A percentile compares a stretch with the other conserved stretches of the same genome.
These are phyloP conservation scores for Ampelomyces quisqualis DNA, from an alignment of 2,329 filamentous ascomycete genomes.

Conservation along the genomic window DNA sequence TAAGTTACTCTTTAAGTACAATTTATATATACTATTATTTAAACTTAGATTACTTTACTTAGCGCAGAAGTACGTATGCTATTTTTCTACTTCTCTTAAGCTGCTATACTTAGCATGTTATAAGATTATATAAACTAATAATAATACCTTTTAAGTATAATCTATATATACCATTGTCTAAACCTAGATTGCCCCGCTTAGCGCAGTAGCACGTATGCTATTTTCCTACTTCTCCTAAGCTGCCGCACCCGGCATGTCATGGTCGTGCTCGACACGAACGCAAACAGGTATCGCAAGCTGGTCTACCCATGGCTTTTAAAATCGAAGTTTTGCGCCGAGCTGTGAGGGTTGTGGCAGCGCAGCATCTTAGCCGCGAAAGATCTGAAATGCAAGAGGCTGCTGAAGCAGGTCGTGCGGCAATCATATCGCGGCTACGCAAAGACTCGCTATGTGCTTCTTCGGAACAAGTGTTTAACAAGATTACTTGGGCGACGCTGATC, in stretches of 20 bases:
- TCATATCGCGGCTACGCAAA: conserved; percentile 41
- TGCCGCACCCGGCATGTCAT: conserved; percentile 46
- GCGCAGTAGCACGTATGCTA: conserved; percentile 37
- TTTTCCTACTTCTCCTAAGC: conserved; percentile 43
- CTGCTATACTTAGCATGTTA: conserved; percentile 43
- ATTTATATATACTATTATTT: conserved; percentile 7
- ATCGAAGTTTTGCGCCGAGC: conserved; percentile 41
- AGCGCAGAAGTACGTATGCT: conserved; percentile 38
- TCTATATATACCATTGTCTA: conserved; percentile 8
- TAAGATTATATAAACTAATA: conserved; percentile 17
- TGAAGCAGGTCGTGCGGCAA: conserved; percentile 39
- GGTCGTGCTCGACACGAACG: conserved; percentile 43
- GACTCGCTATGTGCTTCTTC: conserved; percentile 34
- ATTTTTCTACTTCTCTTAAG: conserved; percentile 43
- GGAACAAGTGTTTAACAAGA: conserved; percentile 40
- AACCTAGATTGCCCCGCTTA: conserved; percentile 28
- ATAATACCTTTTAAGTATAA: not conserved
- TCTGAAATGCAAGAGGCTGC: conserved; percentile 37
- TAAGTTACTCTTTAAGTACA: not conserved
- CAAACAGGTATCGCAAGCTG: conserved; percentile 45
- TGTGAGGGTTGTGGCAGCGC: conserved; percentile 45
- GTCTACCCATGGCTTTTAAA: conserved; percentile 46
- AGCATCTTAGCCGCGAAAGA: conserved; percentile 40
- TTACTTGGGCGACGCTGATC: conserved; percentile 43
- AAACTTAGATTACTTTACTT: conserved; percentile 27